Evolutionary conservation across 495 filamentous ascomycete species (phyloP).

Genomic region (Pseudoneurospora amorphoporcata): DNA sequence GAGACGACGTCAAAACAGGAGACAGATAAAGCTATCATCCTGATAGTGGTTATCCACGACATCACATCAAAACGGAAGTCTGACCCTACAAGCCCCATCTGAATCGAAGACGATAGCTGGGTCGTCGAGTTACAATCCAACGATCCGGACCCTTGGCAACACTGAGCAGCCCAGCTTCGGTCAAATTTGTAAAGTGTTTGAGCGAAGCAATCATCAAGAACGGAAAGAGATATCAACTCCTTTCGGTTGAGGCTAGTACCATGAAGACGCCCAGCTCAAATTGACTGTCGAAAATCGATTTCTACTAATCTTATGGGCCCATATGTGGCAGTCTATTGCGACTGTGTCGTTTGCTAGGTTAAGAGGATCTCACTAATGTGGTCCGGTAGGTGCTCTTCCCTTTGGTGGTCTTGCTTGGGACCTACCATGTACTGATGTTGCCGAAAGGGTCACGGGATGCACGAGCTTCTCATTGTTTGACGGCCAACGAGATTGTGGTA

Average conservation of each 20-base stretch:
- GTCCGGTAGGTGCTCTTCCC: not conserved
- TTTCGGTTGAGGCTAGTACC: not conserved
- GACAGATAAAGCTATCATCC: not conserved
- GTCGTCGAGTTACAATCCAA: not conserved
- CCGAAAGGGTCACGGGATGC: not conserved
- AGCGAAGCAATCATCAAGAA: not conserved
- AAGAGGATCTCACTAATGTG: not conserved
- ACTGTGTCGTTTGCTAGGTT: not conserved
- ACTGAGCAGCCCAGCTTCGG: not conserved
- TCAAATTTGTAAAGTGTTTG: not conserved
- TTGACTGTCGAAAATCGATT: not conserved
- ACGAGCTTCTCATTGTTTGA: not conserved
- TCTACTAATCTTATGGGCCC: not conserved
- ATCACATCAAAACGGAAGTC: not conserved
- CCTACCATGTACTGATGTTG: not conserved
- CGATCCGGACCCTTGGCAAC: not conserved
- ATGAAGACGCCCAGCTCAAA: not conserved
- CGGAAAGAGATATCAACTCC: not conserved
- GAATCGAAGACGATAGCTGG: not conserved
- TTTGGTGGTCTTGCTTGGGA: not conserved
- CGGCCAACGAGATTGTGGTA: not conserved
- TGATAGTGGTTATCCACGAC: not conserved
- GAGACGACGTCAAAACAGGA: not conserved
- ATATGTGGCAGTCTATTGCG: not conserved
- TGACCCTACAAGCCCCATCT: not conserved